These are phyloP conservation scores for Pseudogymnoascus sp. DNA, from an alignment of 2,329 filamentous ascomycete genomes.

Conservation along the genomic window DNA sequence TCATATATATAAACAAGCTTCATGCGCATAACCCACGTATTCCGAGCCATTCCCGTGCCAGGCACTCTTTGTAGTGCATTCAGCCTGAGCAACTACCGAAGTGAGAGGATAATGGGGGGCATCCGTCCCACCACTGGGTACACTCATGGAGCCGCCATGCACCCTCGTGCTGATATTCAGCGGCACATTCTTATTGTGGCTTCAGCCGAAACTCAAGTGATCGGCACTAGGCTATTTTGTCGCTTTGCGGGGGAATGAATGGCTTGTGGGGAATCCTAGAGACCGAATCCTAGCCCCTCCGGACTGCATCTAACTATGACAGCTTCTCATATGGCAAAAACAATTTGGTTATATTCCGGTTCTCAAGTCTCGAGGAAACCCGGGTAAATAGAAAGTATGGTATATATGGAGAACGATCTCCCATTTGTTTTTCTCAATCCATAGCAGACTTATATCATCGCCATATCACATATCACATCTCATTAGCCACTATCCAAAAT, in stretches of 20 bases:
- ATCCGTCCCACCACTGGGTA: too few species aligned
- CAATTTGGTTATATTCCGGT: background rate
- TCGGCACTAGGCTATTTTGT: background rate
- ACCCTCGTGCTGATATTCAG: background rate
- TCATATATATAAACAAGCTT: slow-evolving; percentile 1
- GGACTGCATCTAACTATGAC: background rate
- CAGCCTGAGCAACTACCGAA: background rate
- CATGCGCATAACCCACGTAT: background rate
- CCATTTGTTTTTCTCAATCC: background rate
- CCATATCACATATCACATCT: background rate
- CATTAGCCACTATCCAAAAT: background rate
- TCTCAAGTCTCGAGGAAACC: background rate
- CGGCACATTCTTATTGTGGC: slow-evolving; percentile 3
- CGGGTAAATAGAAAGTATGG: background rate
- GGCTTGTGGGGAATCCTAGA: background rate
- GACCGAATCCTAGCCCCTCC: too few species aligned
- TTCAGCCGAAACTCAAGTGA: background rate
- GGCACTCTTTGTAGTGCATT: background rate
- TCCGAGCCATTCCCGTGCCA: background rate
- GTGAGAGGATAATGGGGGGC: background rate
- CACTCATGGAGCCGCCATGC: background rate
- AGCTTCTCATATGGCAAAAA: background rate
- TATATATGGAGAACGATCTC: background rate
- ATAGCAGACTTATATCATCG: background rate
- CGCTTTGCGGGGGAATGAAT: background rate